Evolutionary conservation across 192 early-diverging fungal genomes (phyloP).

Genomic region (Coemansia furcata): DNA sequence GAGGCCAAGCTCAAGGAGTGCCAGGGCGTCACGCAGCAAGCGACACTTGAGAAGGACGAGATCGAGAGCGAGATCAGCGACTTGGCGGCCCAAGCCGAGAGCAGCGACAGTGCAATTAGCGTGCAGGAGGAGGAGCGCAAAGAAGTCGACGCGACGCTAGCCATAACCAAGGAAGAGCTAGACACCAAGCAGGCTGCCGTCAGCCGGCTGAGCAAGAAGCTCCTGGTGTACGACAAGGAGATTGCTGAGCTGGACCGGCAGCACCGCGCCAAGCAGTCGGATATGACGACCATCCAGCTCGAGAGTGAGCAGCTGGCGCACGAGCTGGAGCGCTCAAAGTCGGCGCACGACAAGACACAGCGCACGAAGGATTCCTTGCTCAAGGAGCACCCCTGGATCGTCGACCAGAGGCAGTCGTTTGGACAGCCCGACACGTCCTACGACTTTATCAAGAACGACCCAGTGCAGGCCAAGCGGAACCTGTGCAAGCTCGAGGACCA

Average conservation of each 20-base stretch:
- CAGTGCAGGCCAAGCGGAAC: constrained; percentile 69
- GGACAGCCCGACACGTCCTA: constrained; percentile 78
- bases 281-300: constrained; percentile 67
- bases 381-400: constrained; percentile 78
- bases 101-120: constrained; percentile 29
- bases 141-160: constrained; percentile 50
- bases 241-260: constrained; percentile 66
- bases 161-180: constrained; percentile 46
- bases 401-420: constrained; percentile 85
- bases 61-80: constrained; percentile 44
- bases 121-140: constrained; percentile 53
- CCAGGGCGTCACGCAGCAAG: constrained; percentile 44
- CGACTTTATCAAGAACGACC: constrained; percentile 78
- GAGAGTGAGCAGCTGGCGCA: constrained; percentile 79
- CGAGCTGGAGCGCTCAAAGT: constrained; percentile 71
- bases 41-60: constrained; percentile 45
- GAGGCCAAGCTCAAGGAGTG: constrained; percentile 42
- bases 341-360: constrained; percentile 56
- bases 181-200: constrained; percentile 58
- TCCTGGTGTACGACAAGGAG: constrained; percentile 78
- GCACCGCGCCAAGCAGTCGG: constrained; percentile 62
- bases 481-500: constrained; percentile 74
- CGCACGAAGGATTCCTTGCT: constrained; percentile 55
- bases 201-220: constrained; percentile 61
- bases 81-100: constrained; percentile 25